Conservation (phyloP, 1,139 yeast genomes). For the Debaryomyces subglobosus region DNA sequence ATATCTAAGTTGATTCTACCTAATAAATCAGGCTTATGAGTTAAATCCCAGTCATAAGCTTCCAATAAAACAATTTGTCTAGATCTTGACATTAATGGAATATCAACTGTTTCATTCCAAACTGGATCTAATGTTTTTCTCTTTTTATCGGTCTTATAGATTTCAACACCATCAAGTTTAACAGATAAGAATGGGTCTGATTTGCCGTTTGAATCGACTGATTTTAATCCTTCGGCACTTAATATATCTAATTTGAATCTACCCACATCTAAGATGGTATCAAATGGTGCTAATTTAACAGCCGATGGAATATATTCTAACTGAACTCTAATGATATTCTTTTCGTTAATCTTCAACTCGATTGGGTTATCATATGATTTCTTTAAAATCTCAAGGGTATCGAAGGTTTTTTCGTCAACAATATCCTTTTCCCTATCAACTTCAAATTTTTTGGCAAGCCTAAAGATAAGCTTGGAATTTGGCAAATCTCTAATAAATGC, state of each 20-base stretch:
- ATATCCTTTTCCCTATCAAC: slow-evolving; percentile 53
- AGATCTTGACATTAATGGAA: slow-evolving; percentile 65
- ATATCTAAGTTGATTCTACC: slow-evolving; percentile 58
- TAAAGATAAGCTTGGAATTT: slow-evolving; percentile 57
- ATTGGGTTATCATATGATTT: slow-evolving; percentile 51
- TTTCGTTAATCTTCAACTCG: slow-evolving; percentile 47
- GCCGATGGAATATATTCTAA: slow-evolving; percentile 65
- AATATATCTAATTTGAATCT: slow-evolving; percentile 55
- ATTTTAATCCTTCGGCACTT: slow-evolving; percentile 52
- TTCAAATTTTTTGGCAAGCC: slow-evolving; percentile 55
- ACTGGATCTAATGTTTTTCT: slow-evolving; percentile 69
- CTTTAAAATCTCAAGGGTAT: slow-evolving; percentile 56
- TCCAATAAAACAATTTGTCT: slow-evolving; percentile 52
- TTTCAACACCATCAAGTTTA: slow-evolving; percentile 54
- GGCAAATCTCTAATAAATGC: slow-evolving; percentile 71
- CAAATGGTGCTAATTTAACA: slow-evolving; percentile 55
- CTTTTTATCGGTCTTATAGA: slow-evolving; percentile 60
- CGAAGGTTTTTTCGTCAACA: slow-evolving; percentile 48
- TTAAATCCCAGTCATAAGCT: slow-evolving; percentile 76
- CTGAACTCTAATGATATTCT: slow-evolving; percentile 47
- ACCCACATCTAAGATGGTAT: slow-evolving; percentile 72
- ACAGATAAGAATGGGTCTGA: slow-evolving; percentile 69
- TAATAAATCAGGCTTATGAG: slow-evolving; percentile 65
- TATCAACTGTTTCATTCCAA: slow-evolving; percentile 65
- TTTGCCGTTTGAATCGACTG: slow-evolving; percentile 73